Conservation (phyloP, 1,284 basidiomycete genomes). For the Ganoderma lucidum region DNA sequence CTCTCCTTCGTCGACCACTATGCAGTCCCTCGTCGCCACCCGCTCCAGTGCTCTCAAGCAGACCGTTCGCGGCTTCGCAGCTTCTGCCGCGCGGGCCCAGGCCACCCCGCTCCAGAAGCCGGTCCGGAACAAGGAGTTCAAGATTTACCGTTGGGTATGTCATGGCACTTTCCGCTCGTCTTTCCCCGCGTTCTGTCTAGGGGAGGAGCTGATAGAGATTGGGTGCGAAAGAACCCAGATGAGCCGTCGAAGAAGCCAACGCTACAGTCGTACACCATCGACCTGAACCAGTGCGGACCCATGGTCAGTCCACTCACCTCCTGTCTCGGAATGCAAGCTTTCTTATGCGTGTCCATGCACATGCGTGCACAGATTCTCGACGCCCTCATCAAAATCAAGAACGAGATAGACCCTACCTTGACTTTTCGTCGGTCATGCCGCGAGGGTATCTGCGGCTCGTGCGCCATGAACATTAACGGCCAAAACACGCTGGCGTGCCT, state of each 20-base stretch:
- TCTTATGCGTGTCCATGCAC: conserved; percentile 36
- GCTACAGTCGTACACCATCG: conserved; percentile 92
- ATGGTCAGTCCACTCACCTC: conserved; percentile 70
- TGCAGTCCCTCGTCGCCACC: conserved; percentile 40
- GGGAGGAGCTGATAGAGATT: conserved; percentile 1
- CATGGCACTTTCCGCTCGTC: neutral
- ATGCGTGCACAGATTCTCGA: conserved; percentile 87
- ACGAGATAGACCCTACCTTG: conserved; percentile 95
- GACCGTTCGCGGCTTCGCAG: conserved; percentile 45
- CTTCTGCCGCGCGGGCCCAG: conserved; percentile 45
- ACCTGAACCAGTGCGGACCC: conserved; percentile 94
- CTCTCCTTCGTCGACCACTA: conserved; percentile 31
- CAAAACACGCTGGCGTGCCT: conserved; percentile 98
- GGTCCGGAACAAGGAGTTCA: conserved; percentile 82
- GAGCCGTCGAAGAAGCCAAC: conserved; percentile 92
- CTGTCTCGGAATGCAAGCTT: conserved; percentile 16
- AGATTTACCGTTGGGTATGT: conserved; percentile 94
- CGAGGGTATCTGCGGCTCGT: conserved; percentile 98
- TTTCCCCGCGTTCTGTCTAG: neutral
- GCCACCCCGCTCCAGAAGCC: conserved; percentile 51
- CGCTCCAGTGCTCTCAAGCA: conserved; percentile 24
- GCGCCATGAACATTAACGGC: conserved; percentile 99
- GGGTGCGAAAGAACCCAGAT: conserved; percentile 83
- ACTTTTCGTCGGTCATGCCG: conserved; percentile 97
- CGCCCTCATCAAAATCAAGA: conserved; percentile 99